Conservation (phyloP, 2,329 filamentous ascomycete species). For the Didymella lethalis region DNA sequence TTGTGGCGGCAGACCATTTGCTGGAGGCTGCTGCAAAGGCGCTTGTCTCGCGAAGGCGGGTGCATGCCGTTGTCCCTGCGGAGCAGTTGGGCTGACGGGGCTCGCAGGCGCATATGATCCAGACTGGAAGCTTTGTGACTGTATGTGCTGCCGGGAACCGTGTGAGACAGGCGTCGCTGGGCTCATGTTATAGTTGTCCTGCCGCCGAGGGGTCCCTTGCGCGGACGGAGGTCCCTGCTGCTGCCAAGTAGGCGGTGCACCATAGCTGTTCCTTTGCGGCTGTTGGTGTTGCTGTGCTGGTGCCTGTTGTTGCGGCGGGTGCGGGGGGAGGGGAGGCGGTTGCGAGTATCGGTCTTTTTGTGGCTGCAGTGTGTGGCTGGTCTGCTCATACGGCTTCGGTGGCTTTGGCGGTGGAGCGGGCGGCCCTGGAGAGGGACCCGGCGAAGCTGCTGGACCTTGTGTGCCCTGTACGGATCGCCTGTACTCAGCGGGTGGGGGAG, state of each 20-base stretch:
- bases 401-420: slow-evolving; percentile 58
- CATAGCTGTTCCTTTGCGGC: neutral
- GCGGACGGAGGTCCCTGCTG: neutral
- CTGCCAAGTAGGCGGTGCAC: neutral
- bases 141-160: slow-evolving; percentile 37
- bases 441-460: slow-evolving; percentile 47
- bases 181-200: slow-evolving; percentile 35
- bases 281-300: slow-evolving; percentile 23
- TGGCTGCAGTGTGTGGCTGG: slow-evolving; percentile 33
- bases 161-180: slow-evolving; percentile 41
- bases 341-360: slow-evolving; percentile 40
- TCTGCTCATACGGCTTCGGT: slow-evolving; percentile 50
- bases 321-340: slow-evolving; percentile 48
- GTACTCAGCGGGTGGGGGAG: slow-evolving; percentile 72
- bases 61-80: slow-evolving; percentile 35
- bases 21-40: slow-evolving; percentile 26
- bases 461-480: slow-evolving; percentile 44
- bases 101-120: slow-evolving; percentile 41
- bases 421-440: slow-evolving; percentile 36
- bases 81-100: slow-evolving; percentile 49
- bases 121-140: slow-evolving; percentile 35
- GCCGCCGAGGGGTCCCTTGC: slow-evolving; percentile 3
- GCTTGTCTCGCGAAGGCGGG: slow-evolving; percentile 34
- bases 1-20: slow-evolving; percentile 24
- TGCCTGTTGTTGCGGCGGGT: slow-evolving; percentile 38